A percentile compares a stretch with the other conserved stretches of the same genome.
Evolutionary conservation across 1,284 basidiomycete species (phyloP).

Genomic region (Pisolithus thermaeus): DNA sequence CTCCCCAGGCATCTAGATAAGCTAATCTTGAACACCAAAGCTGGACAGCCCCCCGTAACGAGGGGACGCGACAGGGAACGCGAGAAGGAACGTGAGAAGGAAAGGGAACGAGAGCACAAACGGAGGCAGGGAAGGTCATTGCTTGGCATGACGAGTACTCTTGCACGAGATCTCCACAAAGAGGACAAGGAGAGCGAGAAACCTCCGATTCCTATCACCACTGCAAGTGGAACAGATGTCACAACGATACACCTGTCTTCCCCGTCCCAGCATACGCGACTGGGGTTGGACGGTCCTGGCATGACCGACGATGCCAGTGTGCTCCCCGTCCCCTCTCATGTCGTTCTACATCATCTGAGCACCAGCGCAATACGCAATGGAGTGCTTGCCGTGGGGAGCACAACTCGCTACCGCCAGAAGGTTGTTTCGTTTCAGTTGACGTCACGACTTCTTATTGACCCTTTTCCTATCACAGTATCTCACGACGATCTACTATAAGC

Average conservation of each 20-base stretch:
- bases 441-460: not conserved
- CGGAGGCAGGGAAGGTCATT: constrained; percentile 28
- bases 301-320: constrained; percentile 89
- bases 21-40: constrained; percentile 78
- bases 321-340: constrained; percentile 90
- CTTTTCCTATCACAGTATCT: constrained; percentile 35
- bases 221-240: constrained; percentile 31
- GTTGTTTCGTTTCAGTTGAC: constrained; percentile 32
- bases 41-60: constrained; percentile 27
- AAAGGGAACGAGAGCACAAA: constrained; percentile 27
- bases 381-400: constrained; percentile 89
- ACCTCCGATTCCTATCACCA: constrained; percentile 29
- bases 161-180: constrained; percentile 22
- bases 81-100: constrained; percentile 26
- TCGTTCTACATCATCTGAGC: constrained; percentile 92
- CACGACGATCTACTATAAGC: constrained; percentile 57
- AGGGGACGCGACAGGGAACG: constrained; percentile 32
- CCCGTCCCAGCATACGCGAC: constrained; percentile 18
- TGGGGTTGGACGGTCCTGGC: constrained; percentile 35
- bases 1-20: constrained; percentile 92
- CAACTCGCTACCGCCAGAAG: constrained; percentile 92
- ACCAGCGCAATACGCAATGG: constrained; percentile 96
- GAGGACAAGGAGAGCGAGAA: constrained; percentile 20
- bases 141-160: constrained; percentile 25
- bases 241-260: constrained; percentile 21